Base-by-base conservation (phyloP, 2,329 filamentous ascomycete species). In the Microcyclospora tardicrescens region DNA sequence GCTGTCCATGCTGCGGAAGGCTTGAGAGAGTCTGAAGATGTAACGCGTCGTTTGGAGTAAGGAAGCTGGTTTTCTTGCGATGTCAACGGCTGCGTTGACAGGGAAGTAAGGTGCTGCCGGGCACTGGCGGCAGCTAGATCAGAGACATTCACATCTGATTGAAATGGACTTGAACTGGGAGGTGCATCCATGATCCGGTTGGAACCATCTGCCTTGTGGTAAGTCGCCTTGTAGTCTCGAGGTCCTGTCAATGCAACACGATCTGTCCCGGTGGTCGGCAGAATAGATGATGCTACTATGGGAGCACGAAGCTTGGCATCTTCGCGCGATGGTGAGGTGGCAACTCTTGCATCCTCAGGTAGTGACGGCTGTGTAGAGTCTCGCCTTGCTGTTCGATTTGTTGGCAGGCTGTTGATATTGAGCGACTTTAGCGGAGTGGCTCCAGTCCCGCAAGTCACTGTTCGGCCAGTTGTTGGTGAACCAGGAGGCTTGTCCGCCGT, bases 351-450 rank as follows among this genome's bases (percentile, higher is more conserved):
- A 24, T 9, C 19, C 6, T 38, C 28, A 33, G 3, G 19, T 33
- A 19, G 34, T 28, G 40, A 39, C 12, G 34, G 37, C n/a, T 40
- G 42, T 9, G 38, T 40, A 8, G 44, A 46, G 33, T 46, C 45
- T 34, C 33, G 36, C 14, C 34, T 35, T n/a, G 16, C 28, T 19
- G 36, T 15, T 27, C 32, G 30, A 13, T 24, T 10, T 13, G 24
- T 46, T 3, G 48, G 43, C 10, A 54, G 38, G 6, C 43, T 49
- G 36, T 57, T 57, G 35, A 52, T 46, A 36, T 43, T 53, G 19
- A 56, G 46, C 14, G 51, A 44, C 33, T 52, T 47, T 5, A 57
- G 44, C 10, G 53, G 50, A 1, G 50, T 53, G n/a, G 44, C 40
- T 9, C 41, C 41, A 5, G 47, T 52, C n/a, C 47, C 49, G 28